Percentiles rank a stretch among this genome's conserved stretches.
These are phyloP conservation scores for Pleochaeta shiraiana DNA, from an alignment of 2,329 filamentous ascomycete genomes.

Conservation along the genomic window DNA sequence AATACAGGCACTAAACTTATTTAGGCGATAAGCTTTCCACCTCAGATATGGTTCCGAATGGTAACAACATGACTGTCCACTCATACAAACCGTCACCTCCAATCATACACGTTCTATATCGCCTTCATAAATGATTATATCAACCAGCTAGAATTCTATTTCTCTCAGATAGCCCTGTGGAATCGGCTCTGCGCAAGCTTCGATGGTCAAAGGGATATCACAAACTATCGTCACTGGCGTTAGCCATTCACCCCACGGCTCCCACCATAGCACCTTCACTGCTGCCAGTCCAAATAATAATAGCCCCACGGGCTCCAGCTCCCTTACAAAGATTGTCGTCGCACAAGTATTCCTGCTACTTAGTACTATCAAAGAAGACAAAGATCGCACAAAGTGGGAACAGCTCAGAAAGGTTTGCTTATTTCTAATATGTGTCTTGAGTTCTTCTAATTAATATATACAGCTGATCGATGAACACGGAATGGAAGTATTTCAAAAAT, in stretches of 20 bases:
- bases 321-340: conserved; percentile 79
- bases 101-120: conserved; percentile 4
- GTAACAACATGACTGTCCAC: neutral
- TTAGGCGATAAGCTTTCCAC: neutral
- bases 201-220: conserved; percentile 20
- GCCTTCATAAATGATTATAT: conserved; percentile 14
- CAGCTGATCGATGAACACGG: conserved; percentile 93
- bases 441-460: neutral
- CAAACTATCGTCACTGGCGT: conserved; percentile 19
- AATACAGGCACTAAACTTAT: neutral
- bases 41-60: neutral
- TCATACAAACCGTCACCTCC: neutral
- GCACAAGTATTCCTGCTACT: conserved; percentile 89
- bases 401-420: conserved; percentile 68
- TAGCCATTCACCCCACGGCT: conserved; percentile 19
- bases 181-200: conserved; percentile 19
- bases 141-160: conserved; percentile 18
- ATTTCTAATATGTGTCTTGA: neutral
- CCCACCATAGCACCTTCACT: conserved; percentile 26
- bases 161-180: conserved; percentile 18
- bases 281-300: conserved; percentile 19
- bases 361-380: conserved; percentile 87
- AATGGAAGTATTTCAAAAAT: conserved; percentile 97
- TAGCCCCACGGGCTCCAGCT: conserved; percentile 28
- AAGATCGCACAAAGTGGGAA: conserved; percentile 80